Conservation (phyloP, 1,284 basidiomycete species). For the Naganishia sp. region DNA sequence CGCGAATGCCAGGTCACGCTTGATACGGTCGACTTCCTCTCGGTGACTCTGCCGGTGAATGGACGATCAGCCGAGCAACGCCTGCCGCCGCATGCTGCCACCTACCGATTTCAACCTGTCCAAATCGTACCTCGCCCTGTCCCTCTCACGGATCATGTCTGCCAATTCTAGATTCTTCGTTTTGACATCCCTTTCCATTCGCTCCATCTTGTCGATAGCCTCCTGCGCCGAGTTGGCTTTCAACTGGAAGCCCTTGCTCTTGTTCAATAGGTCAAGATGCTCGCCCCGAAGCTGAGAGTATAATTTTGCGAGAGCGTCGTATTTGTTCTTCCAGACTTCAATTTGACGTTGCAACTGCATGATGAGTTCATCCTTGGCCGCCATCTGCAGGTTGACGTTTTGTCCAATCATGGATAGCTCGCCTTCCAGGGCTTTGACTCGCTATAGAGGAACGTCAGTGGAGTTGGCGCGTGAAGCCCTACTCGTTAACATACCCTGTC, state of each 20-base stretch:
- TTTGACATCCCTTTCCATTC: slow-evolving; percentile 98
- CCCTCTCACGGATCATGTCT: slow-evolving; percentile 98
- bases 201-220: slow-evolving; percentile 98
- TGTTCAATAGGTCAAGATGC: slow-evolving; percentile 94
- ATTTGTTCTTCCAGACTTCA: slow-evolving; percentile 96
- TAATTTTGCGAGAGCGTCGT: slow-evolving; percentile 96
- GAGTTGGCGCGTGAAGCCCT: background rate
- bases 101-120: slow-evolving; percentile 81
- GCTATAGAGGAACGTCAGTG: slow-evolving; percentile 55
- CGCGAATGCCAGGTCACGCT: slow-evolving; percentile 92
- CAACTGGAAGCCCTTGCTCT: slow-evolving; percentile 96
- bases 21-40: slow-evolving; percentile 90
- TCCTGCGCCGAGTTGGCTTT: slow-evolving; percentile 99
- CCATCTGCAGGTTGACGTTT: slow-evolving; percentile 84
- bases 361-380: slow-evolving; percentile 92
- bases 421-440: slow-evolving; percentile 93
- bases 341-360: slow-evolving; percentile 96
- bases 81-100: slow-evolving; percentile 13
- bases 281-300: slow-evolving; percentile 97
- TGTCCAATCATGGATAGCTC: slow-evolving; percentile 77
- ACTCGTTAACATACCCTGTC: slow-evolving; percentile 68
- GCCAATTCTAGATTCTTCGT: slow-evolving; percentile 97
- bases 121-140: slow-evolving; percentile 94
- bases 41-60: slow-evolving; percentile 67
- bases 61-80: background rate